These are phyloP conservation scores for Trypanosomatidae sp. DNA, from an alignment of 208 protist genomes.

Conservation along the genomic window DNA sequence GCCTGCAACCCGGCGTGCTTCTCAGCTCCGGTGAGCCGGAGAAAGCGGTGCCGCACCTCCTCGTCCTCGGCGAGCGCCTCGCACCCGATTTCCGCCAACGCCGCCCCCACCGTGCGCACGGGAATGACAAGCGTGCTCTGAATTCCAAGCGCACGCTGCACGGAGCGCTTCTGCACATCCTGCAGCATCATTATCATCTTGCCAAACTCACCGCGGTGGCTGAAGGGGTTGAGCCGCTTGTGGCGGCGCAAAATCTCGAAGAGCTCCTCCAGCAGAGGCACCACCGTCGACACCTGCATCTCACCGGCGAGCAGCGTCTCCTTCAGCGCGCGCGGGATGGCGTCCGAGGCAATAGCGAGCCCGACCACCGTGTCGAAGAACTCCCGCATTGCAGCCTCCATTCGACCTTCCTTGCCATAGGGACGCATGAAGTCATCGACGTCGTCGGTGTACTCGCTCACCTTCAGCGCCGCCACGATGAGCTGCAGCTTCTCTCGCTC, in stretches of 20 bases:
- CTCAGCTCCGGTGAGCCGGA: constrained; percentile 33
- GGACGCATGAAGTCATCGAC: constrained; percentile 76
- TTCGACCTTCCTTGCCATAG: constrained; percentile 50
- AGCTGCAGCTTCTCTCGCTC: constrained; percentile 88
- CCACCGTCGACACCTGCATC: constrained; percentile 28
- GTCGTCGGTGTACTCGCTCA: constrained; percentile 91
- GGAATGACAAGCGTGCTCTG: constrained; percentile 64
- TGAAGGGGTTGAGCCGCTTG: constrained; percentile 97
- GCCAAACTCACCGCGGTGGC: constrained; percentile 93
- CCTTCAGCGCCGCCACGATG: constrained; percentile 79
- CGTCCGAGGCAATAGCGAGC: constrained; percentile 79
- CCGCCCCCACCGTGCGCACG: constrained; percentile 82
- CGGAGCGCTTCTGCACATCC: constrained; percentile 79
- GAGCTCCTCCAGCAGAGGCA: constrained; percentile 81
- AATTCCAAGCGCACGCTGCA: constrained; percentile 52
- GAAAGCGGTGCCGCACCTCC: constrained; percentile 55
- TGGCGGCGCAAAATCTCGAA: constrained; percentile 96
- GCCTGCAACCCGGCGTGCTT: constrained; percentile 59
- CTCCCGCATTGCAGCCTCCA: constrained; percentile 61
- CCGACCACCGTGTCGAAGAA: constrained; percentile 80
- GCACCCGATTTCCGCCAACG: constrained; percentile 49
- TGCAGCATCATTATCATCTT: constrained; percentile 97
- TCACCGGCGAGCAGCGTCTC: constrained; percentile 51
- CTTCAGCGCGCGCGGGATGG: constrained; percentile 53
- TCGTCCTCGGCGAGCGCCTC: constrained; percentile 71